Evolutionary conservation across 2,329 filamentous ascomycete species (phyloP).

Genomic region (Xylogone sp.): DNA sequence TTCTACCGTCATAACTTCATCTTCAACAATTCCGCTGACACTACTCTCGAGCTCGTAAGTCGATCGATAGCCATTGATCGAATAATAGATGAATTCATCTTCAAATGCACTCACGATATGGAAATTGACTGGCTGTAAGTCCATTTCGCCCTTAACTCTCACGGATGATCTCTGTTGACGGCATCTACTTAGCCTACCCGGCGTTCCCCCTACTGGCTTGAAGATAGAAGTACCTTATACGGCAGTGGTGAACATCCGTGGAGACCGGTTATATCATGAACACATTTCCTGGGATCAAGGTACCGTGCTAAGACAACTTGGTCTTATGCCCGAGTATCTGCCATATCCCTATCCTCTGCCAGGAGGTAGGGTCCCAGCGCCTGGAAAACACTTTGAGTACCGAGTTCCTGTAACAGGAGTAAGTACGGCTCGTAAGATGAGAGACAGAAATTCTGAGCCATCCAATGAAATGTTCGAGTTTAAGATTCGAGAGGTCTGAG

Average conservation of each 20-base stretch:
- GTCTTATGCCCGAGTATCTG: slow-evolving; percentile 59
- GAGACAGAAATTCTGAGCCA: slow-evolving; percentile 42
- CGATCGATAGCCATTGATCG: slow-evolving; percentile 67
- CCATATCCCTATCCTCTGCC: slow-evolving; percentile 53
- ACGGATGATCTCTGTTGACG: too few species aligned
- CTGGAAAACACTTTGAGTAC: slow-evolving; percentile 43
- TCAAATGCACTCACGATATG: slow-evolving; percentile 56
- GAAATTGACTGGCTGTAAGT: slow-evolving; percentile 62
- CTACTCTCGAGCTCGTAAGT: slow-evolving; percentile 61
- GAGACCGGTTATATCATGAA: slow-evolving; percentile 62
- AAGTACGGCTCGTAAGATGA: slow-evolving; percentile 44
- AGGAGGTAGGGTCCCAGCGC: slow-evolving; percentile 28
- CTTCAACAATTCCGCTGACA: slow-evolving; percentile 64
- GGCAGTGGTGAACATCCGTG: slow-evolving; percentile 59
- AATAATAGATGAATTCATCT: slow-evolving; percentile 67
- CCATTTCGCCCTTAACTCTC: neutral
- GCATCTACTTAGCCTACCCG: slow-evolving; percentile 43
- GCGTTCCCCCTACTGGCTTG: slow-evolving; percentile 50
- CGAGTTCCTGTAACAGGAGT: slow-evolving; percentile 52
- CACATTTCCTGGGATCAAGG: slow-evolving; percentile 67
- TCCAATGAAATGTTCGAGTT: slow-evolving; percentile 48
- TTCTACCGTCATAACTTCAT: slow-evolving; percentile 74
- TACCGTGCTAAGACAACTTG: slow-evolving; percentile 55
- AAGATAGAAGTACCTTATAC: slow-evolving; percentile 55
- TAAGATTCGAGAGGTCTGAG: neutral